Base-by-base conservation (phyloP, 345 rosid genomes). In the Eucalyptus erythrocorys region DNA sequence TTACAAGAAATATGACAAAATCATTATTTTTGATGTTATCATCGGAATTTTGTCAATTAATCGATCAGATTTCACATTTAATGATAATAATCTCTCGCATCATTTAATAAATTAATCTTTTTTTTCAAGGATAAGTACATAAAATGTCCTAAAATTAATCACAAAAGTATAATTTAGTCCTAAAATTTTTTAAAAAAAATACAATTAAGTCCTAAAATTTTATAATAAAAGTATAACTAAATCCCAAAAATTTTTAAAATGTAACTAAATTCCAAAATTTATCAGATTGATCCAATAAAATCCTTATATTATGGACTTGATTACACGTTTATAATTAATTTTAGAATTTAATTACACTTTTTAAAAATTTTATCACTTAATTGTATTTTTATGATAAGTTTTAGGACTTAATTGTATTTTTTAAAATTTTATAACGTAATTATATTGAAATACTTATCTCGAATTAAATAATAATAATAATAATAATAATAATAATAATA, bases 391-490 rank as follows among this genome's bases (percentile, higher is more conserved):
- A 51, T 51, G 10, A 19, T 1, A 3, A 7, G 0, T 51, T 51
- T 51, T 51, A 19, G 0, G 1, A 51, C 3, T 7, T 0, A 0
- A 51, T 51, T 51, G 0, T 51, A 51, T 21, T 51, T 51, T 19
- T 51, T 3, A 0, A 21, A 51, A 51, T 7, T 51, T 21, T 21
- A 51, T 19, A 21, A 21, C 0, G 19, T 51, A 51, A 51, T 51
- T 51, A 51, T 51, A 51, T 8, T 51, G 10, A 51, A 51, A 19
- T 51, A 21, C 26, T 51, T 51, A 26, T 51, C 57, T 21, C 26
- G 10, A 51, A 51, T 51, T 51, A n/a, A n/a, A n/a, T n/a, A n/a
- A n/a, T n/a, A n/a, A n/a, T n/a, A n/a, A n/a, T n/a, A n/a, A n/a
- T n/a, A n/a, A n/a, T n/a, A n/a, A n/a, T n/a, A n/a, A n/a, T n/a